Evolutionary conservation across 1,284 basidiomycete genomes (phyloP).

Genomic region (Leccinum pseudoinsigne): DNA sequence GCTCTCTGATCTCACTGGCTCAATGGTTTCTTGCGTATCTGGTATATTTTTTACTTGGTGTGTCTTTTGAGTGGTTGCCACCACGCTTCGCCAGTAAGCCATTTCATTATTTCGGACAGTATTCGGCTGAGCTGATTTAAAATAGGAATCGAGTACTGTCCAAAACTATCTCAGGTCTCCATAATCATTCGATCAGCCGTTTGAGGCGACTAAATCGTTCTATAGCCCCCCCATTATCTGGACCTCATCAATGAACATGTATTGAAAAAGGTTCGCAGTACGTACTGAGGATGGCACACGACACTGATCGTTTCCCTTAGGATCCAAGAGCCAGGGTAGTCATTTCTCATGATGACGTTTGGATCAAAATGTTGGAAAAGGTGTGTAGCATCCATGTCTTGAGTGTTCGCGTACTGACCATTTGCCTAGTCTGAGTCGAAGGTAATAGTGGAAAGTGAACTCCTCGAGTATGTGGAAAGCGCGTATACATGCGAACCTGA

Average conservation of each 20-base stretch:
- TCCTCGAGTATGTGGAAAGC: neutral
- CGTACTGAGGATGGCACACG: neutral
- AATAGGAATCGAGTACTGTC: neutral
- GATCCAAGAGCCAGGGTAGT: neutral
- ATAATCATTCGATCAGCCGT: no score
- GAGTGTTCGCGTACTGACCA: neutral
- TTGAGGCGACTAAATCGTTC: neutral
- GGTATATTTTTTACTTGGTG: neutral
- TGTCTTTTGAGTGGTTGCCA: neutral
- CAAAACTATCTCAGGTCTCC: no score
- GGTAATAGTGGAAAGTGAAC: neutral
- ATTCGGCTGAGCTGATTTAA: no score
- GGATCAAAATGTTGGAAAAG: neutral
- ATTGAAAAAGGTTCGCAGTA: neutral
- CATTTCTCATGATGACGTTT: neutral
- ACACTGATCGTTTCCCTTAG: neutral
- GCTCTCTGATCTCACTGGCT: no score
- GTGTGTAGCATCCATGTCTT: neutral
- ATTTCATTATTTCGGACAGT: no score
- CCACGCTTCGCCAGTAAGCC: no score
- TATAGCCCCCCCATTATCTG: neutral
- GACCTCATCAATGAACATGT: neutral
- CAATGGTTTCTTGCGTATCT: neutral
- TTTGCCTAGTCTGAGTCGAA: neutral
- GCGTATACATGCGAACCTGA: neutral